Evolutionary conservation across 768 basidiomycete genomes (phyloP).

Genomic region (Lentinula lateritia): DNA sequence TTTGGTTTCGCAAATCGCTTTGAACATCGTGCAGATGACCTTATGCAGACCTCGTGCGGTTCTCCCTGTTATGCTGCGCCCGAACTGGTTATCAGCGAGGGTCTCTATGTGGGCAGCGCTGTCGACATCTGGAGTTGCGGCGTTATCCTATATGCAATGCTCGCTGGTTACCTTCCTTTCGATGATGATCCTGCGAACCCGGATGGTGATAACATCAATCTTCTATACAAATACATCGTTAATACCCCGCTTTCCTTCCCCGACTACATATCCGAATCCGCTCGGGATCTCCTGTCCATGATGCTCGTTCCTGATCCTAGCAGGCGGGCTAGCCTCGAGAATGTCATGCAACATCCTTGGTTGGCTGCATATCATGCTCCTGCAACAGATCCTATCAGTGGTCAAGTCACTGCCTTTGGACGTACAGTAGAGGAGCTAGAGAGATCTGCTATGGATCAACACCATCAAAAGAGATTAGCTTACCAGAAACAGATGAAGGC

Average conservation of each 20-base stretch:
- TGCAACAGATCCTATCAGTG: slow-evolving; percentile 19
- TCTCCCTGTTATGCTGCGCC: slow-evolving; percentile 98
- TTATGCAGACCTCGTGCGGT: slow-evolving; percentile 98
- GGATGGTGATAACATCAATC: slow-evolving; percentile 98
- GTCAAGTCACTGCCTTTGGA: slow-evolving; percentile 45
- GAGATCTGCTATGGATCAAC: slow-evolving; percentile 72
- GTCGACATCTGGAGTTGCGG: slow-evolving; percentile 98
- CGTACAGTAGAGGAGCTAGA: slow-evolving; percentile 77
- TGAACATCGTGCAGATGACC: slow-evolving; percentile 85
- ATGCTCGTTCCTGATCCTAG: slow-evolving; percentile 95
- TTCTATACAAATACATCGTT: slow-evolving; percentile 97
- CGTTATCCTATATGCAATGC: slow-evolving; percentile 95
- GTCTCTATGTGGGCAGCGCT: slow-evolving; percentile 92
- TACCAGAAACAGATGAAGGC: slow-evolving; percentile 79
- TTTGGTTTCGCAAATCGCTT: slow-evolving; percentile 99
- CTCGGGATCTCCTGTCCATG: slow-evolving; percentile 75
- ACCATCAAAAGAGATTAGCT: slow-evolving; percentile 75
- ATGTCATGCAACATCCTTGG: slow-evolving; percentile 90
- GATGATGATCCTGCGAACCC: slow-evolving; percentile 99
- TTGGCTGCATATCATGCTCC: slow-evolving; percentile 54
- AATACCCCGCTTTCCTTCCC: slow-evolving; percentile 96
- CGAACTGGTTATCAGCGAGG: slow-evolving; percentile 95
- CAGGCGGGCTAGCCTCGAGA: slow-evolving; percentile 66
- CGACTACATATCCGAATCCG: slow-evolving; percentile 84
- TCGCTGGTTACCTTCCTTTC: slow-evolving; percentile 96